These are phyloP conservation scores for Talaromyces sp. DNA, from an alignment of 2,329 filamentous ascomycete genomes.

Conservation along the genomic window DNA sequence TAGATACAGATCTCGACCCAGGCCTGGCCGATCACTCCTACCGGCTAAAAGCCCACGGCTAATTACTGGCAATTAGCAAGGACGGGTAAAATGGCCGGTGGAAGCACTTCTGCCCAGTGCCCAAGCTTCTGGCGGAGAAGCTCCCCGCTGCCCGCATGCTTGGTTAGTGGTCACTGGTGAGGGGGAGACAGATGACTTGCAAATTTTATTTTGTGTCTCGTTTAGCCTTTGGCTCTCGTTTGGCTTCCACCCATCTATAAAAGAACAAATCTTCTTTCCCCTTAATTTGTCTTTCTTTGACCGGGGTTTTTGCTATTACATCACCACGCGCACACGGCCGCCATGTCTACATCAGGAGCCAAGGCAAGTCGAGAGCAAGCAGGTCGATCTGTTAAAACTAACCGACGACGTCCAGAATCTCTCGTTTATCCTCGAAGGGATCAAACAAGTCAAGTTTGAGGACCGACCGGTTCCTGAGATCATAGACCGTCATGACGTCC, in stretches of 20 bases:
- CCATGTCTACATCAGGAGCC: neutral
- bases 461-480: slow-evolving; percentile 68
- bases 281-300: neutral
- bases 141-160: neutral
- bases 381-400: neutral
- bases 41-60: neutral
- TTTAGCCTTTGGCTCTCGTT: neutral
- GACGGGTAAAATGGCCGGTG: neutral
- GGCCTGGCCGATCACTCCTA: neutral
- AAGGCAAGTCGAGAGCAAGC: neutral
- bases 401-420: slow-evolving; percentile 54
- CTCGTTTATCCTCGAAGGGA: slow-evolving; percentile 77
- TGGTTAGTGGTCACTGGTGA: too few relatives aligned
- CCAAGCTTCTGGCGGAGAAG: neutral
- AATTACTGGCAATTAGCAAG: neutral
- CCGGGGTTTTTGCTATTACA: neutral
- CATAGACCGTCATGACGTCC: slow-evolving; percentile 63
- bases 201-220: neutral
- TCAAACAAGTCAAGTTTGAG: slow-evolving; percentile 66
- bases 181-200: neutral
- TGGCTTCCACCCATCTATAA: neutral
- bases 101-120: neutral
- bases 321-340: neutral
- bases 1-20: too few relatives aligned
- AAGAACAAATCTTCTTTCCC: neutral